Conservation (phyloP, 257 asterid genomes). For the Solanum etuberosum region DNA sequence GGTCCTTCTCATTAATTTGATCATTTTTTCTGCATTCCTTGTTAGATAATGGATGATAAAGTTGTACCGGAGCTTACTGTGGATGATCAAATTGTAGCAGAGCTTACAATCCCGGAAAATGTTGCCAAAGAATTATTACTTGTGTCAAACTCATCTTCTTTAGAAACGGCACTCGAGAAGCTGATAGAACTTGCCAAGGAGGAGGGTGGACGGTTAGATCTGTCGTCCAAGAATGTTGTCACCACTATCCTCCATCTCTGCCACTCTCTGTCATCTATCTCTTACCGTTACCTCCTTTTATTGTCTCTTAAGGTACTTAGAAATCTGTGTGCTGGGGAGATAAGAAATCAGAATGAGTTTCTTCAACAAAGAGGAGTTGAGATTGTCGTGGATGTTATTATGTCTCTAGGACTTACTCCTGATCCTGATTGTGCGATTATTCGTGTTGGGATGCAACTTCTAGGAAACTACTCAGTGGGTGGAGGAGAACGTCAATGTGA, state of each 20-base stretch:
- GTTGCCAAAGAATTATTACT: conserved; percentile 21
- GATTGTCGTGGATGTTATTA: conserved; percentile 26
- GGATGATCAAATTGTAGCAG: conserved; percentile 9
- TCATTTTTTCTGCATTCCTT: not conserved
- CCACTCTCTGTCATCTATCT: conserved; percentile 23
- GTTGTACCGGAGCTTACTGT: conserved; percentile 1
- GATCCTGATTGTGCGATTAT: conserved; percentile 30
- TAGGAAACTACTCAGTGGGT: conserved; percentile 72
- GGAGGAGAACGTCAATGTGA: conserved; percentile 47
- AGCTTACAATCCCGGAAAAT: conserved; percentile 17
- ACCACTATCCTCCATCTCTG: conserved; percentile 39
- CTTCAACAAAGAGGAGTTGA: conserved; percentile 50
- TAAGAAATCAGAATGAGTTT: conserved; percentile 51
- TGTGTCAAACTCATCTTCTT: conserved; percentile 24
- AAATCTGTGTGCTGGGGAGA: conserved; percentile 83
- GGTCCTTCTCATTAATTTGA: not conserved
- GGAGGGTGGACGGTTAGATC: conserved; percentile 42
- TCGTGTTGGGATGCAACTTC: conserved; percentile 51
- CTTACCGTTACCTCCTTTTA: conserved; percentile 30
- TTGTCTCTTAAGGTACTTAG: conserved; percentile 56
- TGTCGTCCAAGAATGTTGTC: conserved; percentile 36
- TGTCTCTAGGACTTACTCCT: conserved; percentile 18
- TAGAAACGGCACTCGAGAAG: conserved; percentile 36
- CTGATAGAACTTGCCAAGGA: conserved; percentile 54
- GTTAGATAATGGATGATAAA: conserved; percentile 22